Evolutionary conservation across 2,329 filamentous ascomycete genomes (phyloP).

Genomic region (Phyllosticta paracitricarpa): DNA sequence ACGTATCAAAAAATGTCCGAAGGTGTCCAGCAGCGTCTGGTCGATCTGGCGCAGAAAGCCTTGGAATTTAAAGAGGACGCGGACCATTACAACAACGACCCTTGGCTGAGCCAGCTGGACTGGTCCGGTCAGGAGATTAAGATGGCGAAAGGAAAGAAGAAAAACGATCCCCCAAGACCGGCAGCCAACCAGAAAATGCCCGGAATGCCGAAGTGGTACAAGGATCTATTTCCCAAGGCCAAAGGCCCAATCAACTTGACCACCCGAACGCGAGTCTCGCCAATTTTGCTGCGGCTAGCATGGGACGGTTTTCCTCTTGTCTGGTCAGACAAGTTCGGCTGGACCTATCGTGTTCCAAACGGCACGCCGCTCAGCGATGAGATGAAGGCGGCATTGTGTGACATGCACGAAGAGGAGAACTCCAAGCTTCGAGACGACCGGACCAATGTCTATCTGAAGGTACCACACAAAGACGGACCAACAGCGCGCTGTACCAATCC

Average conservation of each 20-base stretch:
- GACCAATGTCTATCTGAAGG: slow-evolving; percentile 68
- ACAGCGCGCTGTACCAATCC: slow-evolving; percentile 75
- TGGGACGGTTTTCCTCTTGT: slow-evolving; percentile 87
- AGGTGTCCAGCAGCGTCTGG: slow-evolving; percentile 66
- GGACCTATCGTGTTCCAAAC: slow-evolving; percentile 71
- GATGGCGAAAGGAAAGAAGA: slow-evolving; percentile 87
- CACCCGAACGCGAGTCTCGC: slow-evolving; percentile 79
- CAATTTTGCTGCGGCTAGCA: slow-evolving; percentile 68
- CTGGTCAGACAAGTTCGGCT: slow-evolving; percentile 89
- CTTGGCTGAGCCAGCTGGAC: slow-evolving; percentile 88
- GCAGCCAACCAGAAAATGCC: slow-evolving; percentile 83
- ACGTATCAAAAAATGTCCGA: slow-evolving; percentile 70
- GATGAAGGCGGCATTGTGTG: slow-evolving; percentile 52
- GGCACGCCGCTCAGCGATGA: slow-evolving; percentile 34
- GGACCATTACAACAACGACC: slow-evolving; percentile 64
- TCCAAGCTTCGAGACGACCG: slow-evolving; percentile 55
- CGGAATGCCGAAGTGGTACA: slow-evolving; percentile 94
- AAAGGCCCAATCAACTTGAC: slow-evolving; percentile 64
- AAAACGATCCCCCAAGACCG: slow-evolving; percentile 66
- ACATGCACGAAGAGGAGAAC: slow-evolving; percentile 67
- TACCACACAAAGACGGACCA: slow-evolving; percentile 93
- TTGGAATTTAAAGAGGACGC: slow-evolving; percentile 60
- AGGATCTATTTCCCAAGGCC: slow-evolving; percentile 67
- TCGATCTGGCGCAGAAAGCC: slow-evolving; percentile 66
- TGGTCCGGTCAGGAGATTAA: slow-evolving; percentile 90